phyloP scores from a whole-genome alignment of 371 early-diverging fungal species.

The Cokeromyces recurvatus region DNA sequence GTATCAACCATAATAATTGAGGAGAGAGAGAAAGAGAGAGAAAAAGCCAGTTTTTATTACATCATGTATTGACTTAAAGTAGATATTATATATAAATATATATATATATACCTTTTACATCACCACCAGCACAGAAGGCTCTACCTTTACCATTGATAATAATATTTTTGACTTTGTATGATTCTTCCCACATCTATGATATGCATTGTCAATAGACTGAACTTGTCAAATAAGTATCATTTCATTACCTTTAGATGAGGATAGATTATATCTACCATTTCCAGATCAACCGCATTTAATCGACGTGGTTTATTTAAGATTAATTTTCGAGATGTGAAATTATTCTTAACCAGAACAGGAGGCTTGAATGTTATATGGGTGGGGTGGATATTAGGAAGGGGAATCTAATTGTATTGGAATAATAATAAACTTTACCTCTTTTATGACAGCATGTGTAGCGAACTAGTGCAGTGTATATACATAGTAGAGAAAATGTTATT shows the following conservation, averaged over 20 bases:
- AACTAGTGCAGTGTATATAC: too few relatives aligned
- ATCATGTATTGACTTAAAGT: too few relatives aligned
- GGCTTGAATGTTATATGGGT: too few relatives aligned
- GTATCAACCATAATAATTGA: too few relatives aligned
- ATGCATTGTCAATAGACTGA: not conserved
- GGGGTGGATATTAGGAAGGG: too few relatives aligned
- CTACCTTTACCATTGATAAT: constrained; percentile 68
- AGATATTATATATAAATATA: not conserved
- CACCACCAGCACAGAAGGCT: constrained; percentile 96
- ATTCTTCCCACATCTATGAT: constrained; percentile 71
- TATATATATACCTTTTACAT: constrained; percentile 70
- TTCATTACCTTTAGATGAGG: constrained; percentile 64
- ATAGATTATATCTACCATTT: constrained; percentile 78
- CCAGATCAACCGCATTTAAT: constrained; percentile 78
- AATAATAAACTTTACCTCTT: too few relatives aligned
- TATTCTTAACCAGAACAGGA: constrained; percentile 6
- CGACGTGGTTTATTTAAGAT: constrained; percentile 81
- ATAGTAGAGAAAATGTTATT: too few relatives aligned
- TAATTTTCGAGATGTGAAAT: constrained; percentile 38
- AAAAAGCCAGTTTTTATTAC: too few relatives aligned
- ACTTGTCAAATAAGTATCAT: not conserved
- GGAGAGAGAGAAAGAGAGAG: too few relatives aligned
- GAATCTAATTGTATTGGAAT: too few relatives aligned
- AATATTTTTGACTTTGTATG: constrained; percentile 70
- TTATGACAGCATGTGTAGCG: too few relatives aligned